A percentile compares a stretch with the other conserved stretches of the same genome.
These are phyloP conservation scores for Xerocomus spinulosus DNA, from an alignment of 768 basidiomycete species.

Conservation along the genomic window DNA sequence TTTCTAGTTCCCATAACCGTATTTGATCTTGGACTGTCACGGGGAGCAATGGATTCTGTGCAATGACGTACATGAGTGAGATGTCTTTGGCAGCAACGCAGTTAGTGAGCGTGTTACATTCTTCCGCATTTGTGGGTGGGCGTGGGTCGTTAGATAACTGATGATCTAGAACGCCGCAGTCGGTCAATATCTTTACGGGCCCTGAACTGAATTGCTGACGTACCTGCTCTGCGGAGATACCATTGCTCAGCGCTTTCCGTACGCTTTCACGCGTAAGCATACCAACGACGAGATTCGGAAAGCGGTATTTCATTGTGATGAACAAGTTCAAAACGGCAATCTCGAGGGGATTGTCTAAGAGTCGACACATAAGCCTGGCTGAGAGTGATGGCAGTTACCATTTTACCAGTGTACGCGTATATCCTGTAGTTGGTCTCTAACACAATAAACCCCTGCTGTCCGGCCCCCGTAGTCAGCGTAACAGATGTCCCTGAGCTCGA, in stretches of 20 bases:
- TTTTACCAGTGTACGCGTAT: conserved; percentile 91
- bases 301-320: conserved; percentile 86
- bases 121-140: conserved; percentile 97
- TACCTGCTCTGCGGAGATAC: conserved; percentile 96
- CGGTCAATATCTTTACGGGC: conserved; percentile 7
- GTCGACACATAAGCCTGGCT: conserved; percentile 16
- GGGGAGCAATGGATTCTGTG: conserved; percentile 84
- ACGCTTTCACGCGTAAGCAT: conserved; percentile 94
- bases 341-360: conserved; percentile 86
- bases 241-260: conserved; percentile 87
- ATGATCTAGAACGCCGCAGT: conserved; percentile 65
- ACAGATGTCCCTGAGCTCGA: conserved; percentile 17
- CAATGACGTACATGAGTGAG: conserved; percentile 16
- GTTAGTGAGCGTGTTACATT: conserved; percentile 50
- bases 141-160: conserved; percentile 88
- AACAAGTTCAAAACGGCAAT: conserved; percentile 95
- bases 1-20: conserved; percentile 94
- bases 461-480: conserved; percentile 44
- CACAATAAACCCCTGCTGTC: conserved; percentile 87
- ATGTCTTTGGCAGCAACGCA: not conserved
- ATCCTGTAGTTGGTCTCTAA: conserved; percentile 98
- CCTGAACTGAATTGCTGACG: conserved; percentile 23
- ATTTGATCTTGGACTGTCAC: conserved; percentile 99
- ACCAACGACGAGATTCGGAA: conserved; percentile 96
- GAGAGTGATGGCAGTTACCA: conserved; percentile 11